Base-by-base conservation (phyloP, 345 rosid species). In the Populus tremula region DNA sequence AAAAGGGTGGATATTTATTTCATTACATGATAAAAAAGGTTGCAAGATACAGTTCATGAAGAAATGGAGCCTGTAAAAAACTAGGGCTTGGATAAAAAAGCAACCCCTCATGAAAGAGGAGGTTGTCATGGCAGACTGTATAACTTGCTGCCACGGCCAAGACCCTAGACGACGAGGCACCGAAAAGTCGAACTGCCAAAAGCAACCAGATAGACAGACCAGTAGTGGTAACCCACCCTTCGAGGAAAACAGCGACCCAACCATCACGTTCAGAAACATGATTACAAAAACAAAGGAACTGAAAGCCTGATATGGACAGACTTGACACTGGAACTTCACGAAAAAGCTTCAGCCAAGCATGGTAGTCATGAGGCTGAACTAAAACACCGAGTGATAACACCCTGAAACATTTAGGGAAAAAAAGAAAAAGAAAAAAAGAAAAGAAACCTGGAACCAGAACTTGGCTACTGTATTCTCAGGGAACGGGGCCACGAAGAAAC, bases 401-500 rank as follows among this genome's bases (percentile, higher is more conserved):
- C 83, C 77, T 76, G 81, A 70, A 86, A 77, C 82, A 82, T 27
- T 62, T 10, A 41, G 45, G 45, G 45, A 9, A 79, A 84, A 77
- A 75, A 50, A 3, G 9, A 71, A 72, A 75, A 50, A 11, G 5
- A 71, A 72, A 78, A 84, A 77, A 74, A 50, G 5, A 33, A 71
- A 38, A 7, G 49, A 66, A 70, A 47, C 71, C 83, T 72, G 77
- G 59, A 78, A 80, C 74, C 85, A 72, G 84, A 80, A 86, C 87
- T 88, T 82, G 75, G 85, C 54, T 50, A 79, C 84, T 84, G 84
- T 81, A 75, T 79, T 87, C 90, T 81, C 93, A 80, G 87, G 91
- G 76, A 83, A 53, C 67, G 39, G 33, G 82, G 82, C 91, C 85
- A 81, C 50, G 80, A 75, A 77, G 81, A 80, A 81, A 62, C 21